A percentile compares a stretch with the other conserved stretches of the same genome.
These are phyloP conservation scores for Dysphania ambrosioides DNA, from an alignment of 148 eudicot species.

Conservation along the genomic window DNA sequence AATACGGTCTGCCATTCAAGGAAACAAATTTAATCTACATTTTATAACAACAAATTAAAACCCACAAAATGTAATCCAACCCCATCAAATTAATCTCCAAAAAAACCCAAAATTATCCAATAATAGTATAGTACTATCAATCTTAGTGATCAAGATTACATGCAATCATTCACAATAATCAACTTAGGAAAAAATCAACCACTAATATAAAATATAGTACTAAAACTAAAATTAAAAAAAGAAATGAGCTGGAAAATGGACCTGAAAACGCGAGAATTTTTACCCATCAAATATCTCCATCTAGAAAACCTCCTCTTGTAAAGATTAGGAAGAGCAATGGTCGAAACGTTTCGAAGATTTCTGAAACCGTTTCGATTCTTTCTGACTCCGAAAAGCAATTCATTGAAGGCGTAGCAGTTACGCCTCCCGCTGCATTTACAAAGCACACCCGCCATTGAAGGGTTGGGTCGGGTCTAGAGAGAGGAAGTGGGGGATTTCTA, in stretches of 20 bases:
- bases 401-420: conserved; percentile 17
- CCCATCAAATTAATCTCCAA: not conserved
- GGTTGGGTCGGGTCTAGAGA: not conserved
- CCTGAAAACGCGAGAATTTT: conserved; percentile 39
- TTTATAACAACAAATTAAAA: too few relatives aligned
- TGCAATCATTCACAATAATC: not conserved
- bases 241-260: conserved; percentile 7
- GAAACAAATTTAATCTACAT: too few relatives aligned
- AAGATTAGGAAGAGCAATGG: conserved; percentile 9
- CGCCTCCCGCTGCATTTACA: conserved; percentile 36
- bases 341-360: conserved; percentile 32
- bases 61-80: not conserved
- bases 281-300: conserved; percentile 35
- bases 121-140: not conserved
- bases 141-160: not conserved
- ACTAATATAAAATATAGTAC: too few relatives aligned
- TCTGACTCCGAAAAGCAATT: conserved; percentile 24
- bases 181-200: too few relatives aligned
- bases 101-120: not conserved
- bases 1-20: too few relatives aligned
- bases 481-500: too few relatives aligned
- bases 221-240: not conserved
- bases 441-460: conserved; percentile 34
- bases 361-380: conserved; percentile 19
- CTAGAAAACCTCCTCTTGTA: conserved; percentile 20